Conservation (phyloP, 2,329 filamentous ascomycete genomes). For the Coniella lustricola region DNA sequence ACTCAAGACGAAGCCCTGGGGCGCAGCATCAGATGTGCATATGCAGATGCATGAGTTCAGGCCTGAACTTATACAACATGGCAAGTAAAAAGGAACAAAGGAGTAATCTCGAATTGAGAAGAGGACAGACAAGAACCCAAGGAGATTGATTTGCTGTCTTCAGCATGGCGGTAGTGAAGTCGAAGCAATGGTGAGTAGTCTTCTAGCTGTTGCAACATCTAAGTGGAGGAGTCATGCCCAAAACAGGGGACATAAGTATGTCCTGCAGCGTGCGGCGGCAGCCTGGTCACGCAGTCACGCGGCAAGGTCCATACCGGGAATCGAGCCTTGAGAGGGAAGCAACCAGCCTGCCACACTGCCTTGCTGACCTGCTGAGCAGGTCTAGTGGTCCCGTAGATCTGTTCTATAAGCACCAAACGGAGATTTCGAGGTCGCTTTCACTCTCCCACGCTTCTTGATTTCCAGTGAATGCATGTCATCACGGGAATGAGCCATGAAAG, state of each 20-base stretch:
- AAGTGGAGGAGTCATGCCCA: neutral
- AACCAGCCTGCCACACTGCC: constrained; percentile 1
- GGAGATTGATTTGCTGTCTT: too few relatives aligned
- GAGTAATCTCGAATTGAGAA: too few relatives aligned
- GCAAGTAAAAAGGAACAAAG: too few relatives aligned
- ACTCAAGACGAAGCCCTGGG: too few relatives aligned
- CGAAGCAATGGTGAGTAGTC: too few relatives aligned
- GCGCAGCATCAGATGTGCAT: too few relatives aligned
- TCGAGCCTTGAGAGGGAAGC: neutral
- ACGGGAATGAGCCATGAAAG: constrained; percentile 2
- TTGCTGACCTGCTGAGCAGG: constrained; percentile 2
- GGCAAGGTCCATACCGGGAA: constrained; percentile 1
- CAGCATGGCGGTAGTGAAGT: too few relatives aligned
- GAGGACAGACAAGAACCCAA: too few relatives aligned
- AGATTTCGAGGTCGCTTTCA: neutral
- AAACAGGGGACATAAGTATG: neutral
- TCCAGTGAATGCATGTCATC: neutral
- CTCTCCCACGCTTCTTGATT: too few relatives aligned
- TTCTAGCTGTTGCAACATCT: too few relatives aligned
- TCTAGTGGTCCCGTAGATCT: neutral
- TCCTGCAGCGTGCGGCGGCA: neutral
- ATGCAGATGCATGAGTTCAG: too few relatives aligned
- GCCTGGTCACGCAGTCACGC: neutral
- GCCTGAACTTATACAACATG: too few relatives aligned
- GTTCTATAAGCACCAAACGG: neutral